phyloP scores from a whole-genome alignment of 2,329 filamentous ascomycete species.

The Aspergillus awamori region DNA sequence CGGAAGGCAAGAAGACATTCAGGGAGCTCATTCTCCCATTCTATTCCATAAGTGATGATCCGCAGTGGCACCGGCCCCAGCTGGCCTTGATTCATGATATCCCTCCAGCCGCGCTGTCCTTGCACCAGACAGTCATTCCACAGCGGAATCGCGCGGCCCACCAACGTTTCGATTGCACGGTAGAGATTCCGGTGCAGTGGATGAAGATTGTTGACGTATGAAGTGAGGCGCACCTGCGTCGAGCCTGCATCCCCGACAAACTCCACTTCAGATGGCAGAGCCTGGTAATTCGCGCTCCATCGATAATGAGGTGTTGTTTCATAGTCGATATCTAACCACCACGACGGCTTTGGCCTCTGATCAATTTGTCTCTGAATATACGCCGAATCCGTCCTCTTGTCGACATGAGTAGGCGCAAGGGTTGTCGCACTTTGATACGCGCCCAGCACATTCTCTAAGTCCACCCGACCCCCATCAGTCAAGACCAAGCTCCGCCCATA shows the following conservation, averaged over 20 bases:
- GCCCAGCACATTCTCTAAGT: neutral
- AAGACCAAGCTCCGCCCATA: conserved; percentile 4
- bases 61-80: conserved; percentile 1
- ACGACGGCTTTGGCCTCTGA: too few species aligned
- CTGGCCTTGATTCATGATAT: neutral
- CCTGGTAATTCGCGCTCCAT: conserved; percentile 1
- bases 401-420: neutral
- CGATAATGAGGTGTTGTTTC: neutral
- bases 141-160: neutral
- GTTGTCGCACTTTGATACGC: neutral
- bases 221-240: neutral
- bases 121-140: conserved; percentile 1
- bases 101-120: neutral
- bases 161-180: neutral
- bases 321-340: too few species aligned
- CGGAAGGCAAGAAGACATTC: neutral
- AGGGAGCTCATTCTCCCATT: conserved; percentile 1
- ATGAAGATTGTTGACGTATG: conserved; percentile 3
- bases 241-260: neutral
- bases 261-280: neutral
- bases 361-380: neutral
- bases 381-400: neutral
- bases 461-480: neutral
- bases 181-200: neutral
- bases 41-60: neutral